Evolutionary conservation across 148 eudicot species (phyloP), one percentile per base, ranked within the genome.

Genomic region (Dysphania ambrosioides): DNA sequence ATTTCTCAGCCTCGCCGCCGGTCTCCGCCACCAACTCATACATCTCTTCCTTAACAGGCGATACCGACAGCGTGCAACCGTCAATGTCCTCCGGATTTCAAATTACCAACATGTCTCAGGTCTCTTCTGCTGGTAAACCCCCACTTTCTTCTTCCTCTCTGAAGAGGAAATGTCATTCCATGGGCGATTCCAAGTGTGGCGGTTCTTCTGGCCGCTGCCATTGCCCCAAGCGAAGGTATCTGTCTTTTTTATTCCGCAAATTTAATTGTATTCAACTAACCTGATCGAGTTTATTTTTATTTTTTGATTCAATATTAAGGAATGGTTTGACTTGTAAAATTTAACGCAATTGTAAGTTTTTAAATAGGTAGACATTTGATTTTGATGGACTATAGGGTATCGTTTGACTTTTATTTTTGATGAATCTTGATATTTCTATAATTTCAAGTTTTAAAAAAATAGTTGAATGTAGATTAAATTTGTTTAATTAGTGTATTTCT

Each of bases 81-180:
- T 90, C 96, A 72, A 82, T 88, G 84, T 87, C 93, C 3, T 93
- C 98, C 0, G 97, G 94, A 8, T 91, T 93, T 40, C 98, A 93
- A 82, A 89, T 91, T 27, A 91, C 93, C 11, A 90, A 89, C 41
- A 56, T 90, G 57, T 93, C 96, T 0, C 86, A 82, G 68, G 89
- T 86, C 3, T 93, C 97, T 0, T 91, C 97, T 0, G 87, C 84
- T 9, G 95, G 98, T 0, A 83, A 86, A 56, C 97, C 98, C 23
- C 87, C 92, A 31, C 72, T 87, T 38, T 88, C 95, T 0, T 79
- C 87, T 15, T 82, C 87, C 10, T 83, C 91, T 32, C 58, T 86
- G 31, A 93, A 93, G 81, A 74, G 98, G 76, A 91, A 91, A 88
- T 93, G 98, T 60, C 81, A 78, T 21, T 93, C 97, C 4, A 74